Percentiles rank a stretch among this genome's conserved stretches.
These are phyloP conservation scores for Graphilbum fragrans DNA, from an alignment of 2,329 filamentous ascomycete genomes.

Conservation along the genomic window DNA sequence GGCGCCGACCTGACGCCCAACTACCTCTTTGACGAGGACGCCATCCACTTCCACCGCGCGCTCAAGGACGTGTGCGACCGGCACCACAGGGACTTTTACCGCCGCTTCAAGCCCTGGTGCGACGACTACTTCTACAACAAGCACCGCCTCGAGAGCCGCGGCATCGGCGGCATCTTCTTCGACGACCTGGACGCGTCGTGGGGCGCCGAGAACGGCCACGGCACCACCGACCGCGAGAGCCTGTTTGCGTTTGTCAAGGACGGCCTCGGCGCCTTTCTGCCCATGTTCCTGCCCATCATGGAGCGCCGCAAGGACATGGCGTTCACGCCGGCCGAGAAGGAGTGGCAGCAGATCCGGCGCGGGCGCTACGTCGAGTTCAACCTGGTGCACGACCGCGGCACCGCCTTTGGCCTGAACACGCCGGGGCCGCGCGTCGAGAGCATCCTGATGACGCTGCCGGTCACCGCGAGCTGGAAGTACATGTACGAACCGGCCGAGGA, in stretches of 20 bases:
- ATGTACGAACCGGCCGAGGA: conserved; percentile 77
- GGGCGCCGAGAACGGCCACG: conserved; percentile 25
- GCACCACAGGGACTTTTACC: conserved; percentile 86
- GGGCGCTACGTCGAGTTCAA: conserved; percentile 99
- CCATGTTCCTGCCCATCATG: conserved; percentile 82
- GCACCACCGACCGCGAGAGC: conserved; percentile 59
- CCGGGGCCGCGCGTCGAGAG: conserved; percentile 88
- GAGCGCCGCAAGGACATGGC: conserved; percentile 84
- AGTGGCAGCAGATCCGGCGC: conserved; percentile 89
- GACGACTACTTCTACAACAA: conserved; percentile 95
- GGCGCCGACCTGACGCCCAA: conserved; percentile 86
- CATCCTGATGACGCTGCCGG: conserved; percentile 90
- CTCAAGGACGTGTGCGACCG: conserved; percentile 89
- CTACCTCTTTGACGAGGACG: conserved; percentile 95
- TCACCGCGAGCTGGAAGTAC: conserved; percentile 90
- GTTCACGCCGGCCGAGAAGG: conserved; percentile 74
- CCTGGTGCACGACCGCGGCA: conserved; percentile 90
- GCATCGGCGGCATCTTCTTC: conserved; percentile 95
- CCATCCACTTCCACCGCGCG: conserved; percentile 88
- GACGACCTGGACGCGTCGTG: conserved; percentile 86
- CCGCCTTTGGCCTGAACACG: conserved; percentile 85
- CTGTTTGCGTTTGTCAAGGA: conserved; percentile 83
- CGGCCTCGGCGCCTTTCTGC: conserved; percentile 75
- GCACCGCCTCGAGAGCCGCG: conserved; percentile 76
- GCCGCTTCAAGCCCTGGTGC: conserved; percentile 95